Percentiles rank a stretch among this genome's conserved stretches.
phyloP scores from a whole-genome alignment of 345 rosid species.

The Litchi chinensis region DNA sequence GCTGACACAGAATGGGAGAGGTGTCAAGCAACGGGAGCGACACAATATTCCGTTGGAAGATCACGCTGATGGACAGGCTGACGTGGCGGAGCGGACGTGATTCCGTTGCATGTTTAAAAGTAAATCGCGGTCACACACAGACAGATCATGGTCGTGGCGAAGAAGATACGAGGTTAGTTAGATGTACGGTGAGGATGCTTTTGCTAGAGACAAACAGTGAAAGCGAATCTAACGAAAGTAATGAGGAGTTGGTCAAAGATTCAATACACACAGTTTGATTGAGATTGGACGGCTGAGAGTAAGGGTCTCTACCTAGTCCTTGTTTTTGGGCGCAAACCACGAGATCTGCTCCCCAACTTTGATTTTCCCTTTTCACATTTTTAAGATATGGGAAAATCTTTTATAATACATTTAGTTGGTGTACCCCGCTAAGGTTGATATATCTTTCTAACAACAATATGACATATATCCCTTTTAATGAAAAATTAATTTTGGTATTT shows the following conservation, averaged over 20 bases:
- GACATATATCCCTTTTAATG: no score
- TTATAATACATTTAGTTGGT: no score
- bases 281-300: conserved; percentile 41
- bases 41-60: no score
- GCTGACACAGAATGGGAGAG: neutral
- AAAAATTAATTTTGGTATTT: no score
- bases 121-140: neutral
- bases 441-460: no score
- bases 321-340: conserved; percentile 14
- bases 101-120: conserved; percentile 3
- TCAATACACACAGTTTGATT: conserved; percentile 41
- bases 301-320: conserved; percentile 13
- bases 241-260: conserved; percentile 44
- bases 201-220: conserved; percentile 19
- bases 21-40: neutral
- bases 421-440: no score
- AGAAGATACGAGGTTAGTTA: conserved; percentile 26
- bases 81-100: neutral
- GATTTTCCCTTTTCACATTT: no score
- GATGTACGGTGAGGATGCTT: conserved; percentile 35
- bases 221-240: conserved; percentile 22
- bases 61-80: neutral
- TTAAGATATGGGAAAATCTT: no score
- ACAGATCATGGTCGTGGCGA: no score
- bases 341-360: neutral